Conservation (phyloP, 108 stramenopile genomes). For the Cyclotella distinguenda region DNA sequence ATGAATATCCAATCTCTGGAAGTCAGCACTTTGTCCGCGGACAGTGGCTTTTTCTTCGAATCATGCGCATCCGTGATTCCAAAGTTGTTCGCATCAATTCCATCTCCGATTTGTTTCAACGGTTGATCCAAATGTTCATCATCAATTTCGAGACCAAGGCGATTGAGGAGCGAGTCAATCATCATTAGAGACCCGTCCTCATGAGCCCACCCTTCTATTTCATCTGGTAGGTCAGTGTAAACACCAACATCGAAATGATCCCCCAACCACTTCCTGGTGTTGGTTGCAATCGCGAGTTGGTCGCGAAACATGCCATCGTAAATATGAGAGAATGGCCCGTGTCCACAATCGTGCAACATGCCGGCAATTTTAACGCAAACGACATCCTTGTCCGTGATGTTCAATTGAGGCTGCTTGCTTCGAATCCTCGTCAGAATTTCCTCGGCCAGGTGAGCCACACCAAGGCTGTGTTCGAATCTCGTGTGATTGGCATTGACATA, state of each 20-base stretch:
- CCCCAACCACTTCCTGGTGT: constrained; percentile 30
- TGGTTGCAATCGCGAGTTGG: constrained; percentile 24
- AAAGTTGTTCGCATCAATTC: constrained; percentile 58
- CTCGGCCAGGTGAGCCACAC: constrained; percentile 88
- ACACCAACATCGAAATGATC: constrained; percentile 36
- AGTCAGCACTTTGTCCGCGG: constrained; percentile 55
- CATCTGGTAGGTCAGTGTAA: constrained; percentile 39
- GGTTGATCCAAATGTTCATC: constrained; percentile 62
- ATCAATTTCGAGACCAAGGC: constrained; percentile 73
- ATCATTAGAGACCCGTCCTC: constrained; percentile 76
- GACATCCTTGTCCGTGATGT: constrained; percentile 79
- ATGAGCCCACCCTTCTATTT: constrained; percentile 62
- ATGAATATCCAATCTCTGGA: constrained; percentile 87
- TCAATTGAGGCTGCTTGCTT: constrained; percentile 53
- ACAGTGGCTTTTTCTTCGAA: no score
- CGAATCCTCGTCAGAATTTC: constrained; percentile 49
- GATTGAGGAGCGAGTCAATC: constrained; percentile 62
- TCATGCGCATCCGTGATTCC: constrained; percentile 39
- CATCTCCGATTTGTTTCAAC: constrained; percentile 77
- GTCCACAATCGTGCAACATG: constrained; percentile 89
- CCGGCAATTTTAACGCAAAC: constrained; percentile 93
- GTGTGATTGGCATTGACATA: constrained; percentile 83
- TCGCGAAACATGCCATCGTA: constrained; percentile 60
- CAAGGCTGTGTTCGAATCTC: constrained; percentile 83
- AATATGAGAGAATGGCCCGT: constrained; percentile 88